Conservation (phyloP, 805 yeast genomes). For the Candida silvicultrix region DNA sequence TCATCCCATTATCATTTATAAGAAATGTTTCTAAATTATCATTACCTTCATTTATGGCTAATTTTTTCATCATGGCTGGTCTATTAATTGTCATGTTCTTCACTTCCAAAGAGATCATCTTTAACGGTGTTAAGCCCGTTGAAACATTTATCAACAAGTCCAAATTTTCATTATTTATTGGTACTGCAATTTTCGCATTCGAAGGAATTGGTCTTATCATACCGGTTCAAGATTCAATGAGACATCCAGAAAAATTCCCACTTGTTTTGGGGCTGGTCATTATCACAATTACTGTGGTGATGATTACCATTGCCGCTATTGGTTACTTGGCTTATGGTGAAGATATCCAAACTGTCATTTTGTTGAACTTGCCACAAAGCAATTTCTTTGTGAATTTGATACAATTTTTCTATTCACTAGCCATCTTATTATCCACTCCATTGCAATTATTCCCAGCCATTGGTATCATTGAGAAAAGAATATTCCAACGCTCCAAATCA, state of each 20-base stretch:
- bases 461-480: slow-evolving; percentile 57
- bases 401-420: slow-evolving; percentile 67
- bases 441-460: slow-evolving; percentile 76
- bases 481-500: slow-evolving; percentile 42
- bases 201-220: slow-evolving; percentile 81
- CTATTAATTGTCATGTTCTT: slow-evolving; percentile 57
- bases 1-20: slow-evolving; percentile 64
- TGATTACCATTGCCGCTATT: slow-evolving; percentile 56
- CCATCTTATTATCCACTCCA: slow-evolving; percentile 76
- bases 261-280: slow-evolving; percentile 56
- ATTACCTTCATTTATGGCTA: slow-evolving; percentile 65
- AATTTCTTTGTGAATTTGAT: slow-evolving; percentile 55
- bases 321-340: slow-evolving; percentile 71
- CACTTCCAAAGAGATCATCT: slow-evolving; percentile 38
- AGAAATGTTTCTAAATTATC: slow-evolving; percentile 75
- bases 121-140: slow-evolving; percentile 45
- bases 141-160: slow-evolving; percentile 43
- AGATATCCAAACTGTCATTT: slow-evolving; percentile 57
- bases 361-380: slow-evolving; percentile 65
- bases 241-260: slow-evolving; percentile 67
- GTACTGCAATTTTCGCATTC: slow-evolving; percentile 83
- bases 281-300: slow-evolving; percentile 52
- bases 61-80: slow-evolving; percentile 61
- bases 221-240: slow-evolving; percentile 81
- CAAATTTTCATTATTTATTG: slow-evolving; percentile 67